Base-by-base conservation (phyloP, 148 eudicot genomes). In the Cornus controversa region DNA sequence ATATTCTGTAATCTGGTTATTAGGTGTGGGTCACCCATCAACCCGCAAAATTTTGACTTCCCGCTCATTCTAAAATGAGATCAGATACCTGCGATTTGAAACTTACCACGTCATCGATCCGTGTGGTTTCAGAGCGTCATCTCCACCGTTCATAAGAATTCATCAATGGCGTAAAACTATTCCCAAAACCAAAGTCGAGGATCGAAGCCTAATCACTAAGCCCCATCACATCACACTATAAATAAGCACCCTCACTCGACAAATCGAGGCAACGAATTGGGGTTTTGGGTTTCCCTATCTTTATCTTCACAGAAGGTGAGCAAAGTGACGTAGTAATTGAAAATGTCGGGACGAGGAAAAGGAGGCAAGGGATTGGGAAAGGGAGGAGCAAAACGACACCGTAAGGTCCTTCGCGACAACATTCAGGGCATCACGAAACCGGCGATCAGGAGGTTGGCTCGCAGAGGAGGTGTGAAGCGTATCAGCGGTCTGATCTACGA, bases 321-420 rank as follows among this genome's bases (percentile, higher is more conserved):
- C 2, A 7, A 42, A 42, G 3, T 42, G 2, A 1, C 0, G 4
- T 15, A 1, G 20, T 5, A 16, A 37, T 25, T 24, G 45, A 70
- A 73, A 82, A 88, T 88, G 90, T 88, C 90, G 13, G 90, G 90
- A 0, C 77, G 90, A 0, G 90, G 90, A 0, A 88, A 88, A 87
- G 90, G 90, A 45, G 90, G 90, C 27, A 88, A 88, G 75, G 90
- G 90, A 4, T 37, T 88, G 64, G 90, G 90, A 45, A 88, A 88
- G 84, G 90, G 77, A 37, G 75, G 75, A 58, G 75, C 66, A 2
- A 73, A 73, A 13, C 26, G 75, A 2, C 75, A 73, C 66, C 26
- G 75, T 2, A 73, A 73, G 66, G 75, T 73, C 28, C 75, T 73
- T 0, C 16, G 66, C 4, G 75, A 73, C 28, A 73, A 73, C 75